A percentile compares a stretch with the other conserved stretches of the same genome.
Evolutionary conservation across 148 eudicot species (phyloP).

Genomic region (Pharnaceum exiguum): DNA sequence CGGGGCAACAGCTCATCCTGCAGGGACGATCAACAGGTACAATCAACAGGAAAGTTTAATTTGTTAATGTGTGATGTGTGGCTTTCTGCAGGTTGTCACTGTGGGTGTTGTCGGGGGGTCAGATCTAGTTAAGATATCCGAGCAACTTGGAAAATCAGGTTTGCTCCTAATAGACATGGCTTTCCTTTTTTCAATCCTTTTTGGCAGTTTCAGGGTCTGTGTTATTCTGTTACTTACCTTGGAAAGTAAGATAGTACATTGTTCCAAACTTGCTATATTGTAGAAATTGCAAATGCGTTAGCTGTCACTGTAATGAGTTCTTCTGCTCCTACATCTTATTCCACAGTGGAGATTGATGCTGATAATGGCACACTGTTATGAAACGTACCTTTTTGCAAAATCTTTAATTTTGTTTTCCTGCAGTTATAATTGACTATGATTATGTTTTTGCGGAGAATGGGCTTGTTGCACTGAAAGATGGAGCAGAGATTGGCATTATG

Average conservation of each 20-base stretch:
- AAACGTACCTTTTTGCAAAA: too few relatives aligned
- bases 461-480: conserved; percentile 85
- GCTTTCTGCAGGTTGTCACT: conserved; percentile 58
- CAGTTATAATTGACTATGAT: conserved; percentile 82
- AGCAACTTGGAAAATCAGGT: conserved; percentile 96
- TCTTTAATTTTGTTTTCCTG: conserved; percentile 12
- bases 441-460: conserved; percentile 94
- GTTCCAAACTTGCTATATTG: too few relatives aligned
- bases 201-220: background rate
- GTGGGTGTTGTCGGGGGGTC: conserved; percentile 99
- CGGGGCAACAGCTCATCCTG: too few relatives aligned
- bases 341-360: too few relatives aligned
- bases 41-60: background rate
- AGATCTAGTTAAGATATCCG: conserved; percentile 88
- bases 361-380: too few relatives aligned
- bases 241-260: too few relatives aligned
- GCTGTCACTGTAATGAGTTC: too few relatives aligned
- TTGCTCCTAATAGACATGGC: conserved; percentile 5
- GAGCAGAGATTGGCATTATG: conserved; percentile 72
- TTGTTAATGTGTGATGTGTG: conserved; percentile 6
- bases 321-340: too few relatives aligned
- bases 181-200: background rate
- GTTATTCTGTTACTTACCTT: too few relatives aligned
- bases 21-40: background rate
- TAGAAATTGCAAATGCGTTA: too few relatives aligned